Base-by-base conservation (phyloP, 345 rosid genomes). In the Eutrema yunnanense region DNA sequence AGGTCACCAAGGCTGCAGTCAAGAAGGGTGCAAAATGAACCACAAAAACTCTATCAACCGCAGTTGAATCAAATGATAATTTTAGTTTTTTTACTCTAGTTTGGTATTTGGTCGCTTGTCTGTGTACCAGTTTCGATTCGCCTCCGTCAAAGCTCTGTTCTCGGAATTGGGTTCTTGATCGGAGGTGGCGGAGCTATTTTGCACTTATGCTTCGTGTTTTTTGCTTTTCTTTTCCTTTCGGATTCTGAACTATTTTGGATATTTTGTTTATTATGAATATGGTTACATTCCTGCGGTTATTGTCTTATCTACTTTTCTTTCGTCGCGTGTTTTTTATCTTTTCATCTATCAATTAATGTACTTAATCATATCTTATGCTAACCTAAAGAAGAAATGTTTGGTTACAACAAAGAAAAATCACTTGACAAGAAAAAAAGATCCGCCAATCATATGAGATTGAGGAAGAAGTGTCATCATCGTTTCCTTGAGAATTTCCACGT, bases 1-100 rank as follows among this genome's bases (percentile, higher is more conserved):
- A 89, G 84, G 96, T 89, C 16, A 89, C 96, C 36, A 90, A 90
- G 65, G 84, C 96, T 51, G 96, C 96, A 1, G 91, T 73, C 41
- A 90, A 90, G 92, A 90, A 90, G 86, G 86, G 85, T 65, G 83
- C 80, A 36, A 89, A 89, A 75, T 89, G 86, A 89, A 82, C 69
- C 68, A 6, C 0, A 14, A 30, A 22, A 8, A 2, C 8, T 44
- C 34, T 34, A 34, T 14, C 22, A 22, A 14, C 73, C 51, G 60
- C 68, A 49, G 65, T 5, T 53, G 65, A 69, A 44, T 2, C 11
- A 6, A 36, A 60, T 0, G 1, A 22, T 14, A 3, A 8, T 46
- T 13, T 16, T 34, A 6, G 43, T 44, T n/a, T 62, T 36, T 6
- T 27, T 1, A 0, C 44, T 7, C 8, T 67, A 49, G 22, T 66